Base-by-base conservation (phyloP, 75 land plant species). In the Sequoia sempervirens region DNA sequence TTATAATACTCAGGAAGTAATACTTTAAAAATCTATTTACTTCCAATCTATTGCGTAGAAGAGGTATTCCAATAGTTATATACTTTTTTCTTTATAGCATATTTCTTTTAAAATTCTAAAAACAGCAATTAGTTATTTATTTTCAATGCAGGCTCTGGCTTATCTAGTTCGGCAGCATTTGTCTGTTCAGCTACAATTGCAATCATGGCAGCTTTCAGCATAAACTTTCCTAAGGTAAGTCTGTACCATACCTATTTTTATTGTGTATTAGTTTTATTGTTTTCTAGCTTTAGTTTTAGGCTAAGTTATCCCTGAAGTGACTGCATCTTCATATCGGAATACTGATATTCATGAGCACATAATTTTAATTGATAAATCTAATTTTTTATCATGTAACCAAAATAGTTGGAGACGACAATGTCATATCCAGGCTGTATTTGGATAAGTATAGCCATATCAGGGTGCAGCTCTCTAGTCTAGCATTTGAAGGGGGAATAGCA, bases 121-220 rank as follows among this genome's bases (percentile, higher is more conserved):
- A 78, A 78, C n/a, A 45, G n/a, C 79, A 76, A 41, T 76, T 45
- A 76, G 41, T 11, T 45, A 81, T 36, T 81, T 53, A 18, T 9
- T 64, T 13, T 73, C 34, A 34, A 40, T 86, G 41, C 79, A 97
- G 99, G 99, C 7, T 95, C 99, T 87, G 99, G 99, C 46, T 85
- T 97, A 79, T 97, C 99, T 28, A 96, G 99, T 87, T 96, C 99
- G 58, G 96, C 99, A 79, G 99, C 99, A 72, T 91, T 97, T 88
- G 99, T 97, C 78, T 97, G 99, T 82, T 97, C 99, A 34, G 82
- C 99, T 68, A 91, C 98, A 82, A 94, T 97, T 84, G 96, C 95
- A 36, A 94, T 97, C 38, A 90, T 97, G 96, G 93, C 98, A 79
- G 92, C 91, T 74, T 90, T 91, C 80, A 89, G 82, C 83, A 45